Percentiles rank a stretch among this genome's conserved stretches.
Conservation (phyloP, 768 basidiomycete species). For the Favolaschia claudopus region DNA sequence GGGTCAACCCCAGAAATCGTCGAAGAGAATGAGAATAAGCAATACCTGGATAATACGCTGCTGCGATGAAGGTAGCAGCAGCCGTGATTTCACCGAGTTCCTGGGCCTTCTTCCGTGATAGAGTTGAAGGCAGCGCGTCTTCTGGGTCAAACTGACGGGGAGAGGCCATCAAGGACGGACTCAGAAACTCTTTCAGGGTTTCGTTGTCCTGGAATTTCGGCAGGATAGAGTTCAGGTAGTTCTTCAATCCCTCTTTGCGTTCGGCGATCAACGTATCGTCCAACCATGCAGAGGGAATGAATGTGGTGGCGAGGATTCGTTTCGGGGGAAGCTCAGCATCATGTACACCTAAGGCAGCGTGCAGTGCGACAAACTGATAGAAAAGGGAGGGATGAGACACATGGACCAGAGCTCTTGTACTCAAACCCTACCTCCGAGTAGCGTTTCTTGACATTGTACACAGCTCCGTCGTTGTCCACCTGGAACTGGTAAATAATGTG, state of each 20-base stretch:
- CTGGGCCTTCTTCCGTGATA: constrained; percentile 47
- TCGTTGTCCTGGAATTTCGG: constrained; percentile 43
- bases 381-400: background rate
- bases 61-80: constrained; percentile 44
- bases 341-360: constrained; percentile 6
- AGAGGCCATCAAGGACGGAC: constrained; percentile 29
- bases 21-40: background rate
- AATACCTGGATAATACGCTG: constrained; percentile 51
- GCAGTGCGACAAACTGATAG: constrained; percentile 19
- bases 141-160: constrained; percentile 47
- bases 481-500: constrained; percentile 24
- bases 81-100: constrained; percentile 30
- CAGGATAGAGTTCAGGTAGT: constrained; percentile 51
- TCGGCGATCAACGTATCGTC: constrained; percentile 60
- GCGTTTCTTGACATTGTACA: constrained; percentile 19
- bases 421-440: constrained; percentile 21
- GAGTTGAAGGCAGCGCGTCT: constrained; percentile 56
- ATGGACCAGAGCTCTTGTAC: background rate
- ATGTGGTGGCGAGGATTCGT: constrained; percentile 54
- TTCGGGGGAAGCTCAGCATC: constrained; percentile 53
- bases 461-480: constrained; percentile 11
- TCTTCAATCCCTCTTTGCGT: constrained; percentile 55
- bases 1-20: constrained; percentile 49
- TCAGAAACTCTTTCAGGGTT: constrained; percentile 48
- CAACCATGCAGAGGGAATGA: constrained; percentile 60